Conservation (phyloP, 179 eudicot genomes). For the Actinidia chinensis region DNA sequence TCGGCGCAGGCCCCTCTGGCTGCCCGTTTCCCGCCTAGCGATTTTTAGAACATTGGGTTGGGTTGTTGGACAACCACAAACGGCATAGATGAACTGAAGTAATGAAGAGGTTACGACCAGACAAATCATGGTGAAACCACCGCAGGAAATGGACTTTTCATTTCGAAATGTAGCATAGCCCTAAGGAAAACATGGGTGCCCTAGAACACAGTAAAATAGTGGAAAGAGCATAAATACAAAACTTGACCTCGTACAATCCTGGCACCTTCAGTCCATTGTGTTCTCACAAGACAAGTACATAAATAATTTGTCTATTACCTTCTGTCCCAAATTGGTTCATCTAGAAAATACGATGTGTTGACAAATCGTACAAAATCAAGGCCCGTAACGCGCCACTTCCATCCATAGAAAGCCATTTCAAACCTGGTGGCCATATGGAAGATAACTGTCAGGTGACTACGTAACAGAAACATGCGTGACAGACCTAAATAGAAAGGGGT, state of each 20-base stretch:
- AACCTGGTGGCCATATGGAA: conserved; percentile 30
- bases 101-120: too few species aligned
- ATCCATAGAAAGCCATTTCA: conserved; percentile 96
- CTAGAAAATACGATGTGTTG: conserved; percentile 74
- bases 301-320: conserved; percentile 44
- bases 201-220: neutral
- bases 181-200: neutral
- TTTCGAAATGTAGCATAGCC: too few species aligned
- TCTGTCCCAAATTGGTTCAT: conserved; percentile 99
- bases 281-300: neutral
- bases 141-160: too few species aligned
- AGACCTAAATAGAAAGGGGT: neutral
- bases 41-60: too few species aligned
- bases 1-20: too few species aligned
- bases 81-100: too few species aligned
- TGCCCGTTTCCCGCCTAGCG: too few species aligned
- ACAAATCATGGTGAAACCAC: too few species aligned
- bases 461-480: neutral
- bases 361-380: conserved; percentile 99
- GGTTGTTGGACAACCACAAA: too few species aligned
- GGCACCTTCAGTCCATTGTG: neutral
- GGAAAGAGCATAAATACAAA: neutral
- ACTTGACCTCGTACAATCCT: neutral
- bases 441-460: neutral
- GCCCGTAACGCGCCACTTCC: conserved; percentile 98